A percentile compares a stretch with the other conserved stretches of the same genome.
phyloP scores from a whole-genome alignment of 2,329 filamentous ascomycete species.

The Neocatenulostroma microsporum region DNA sequence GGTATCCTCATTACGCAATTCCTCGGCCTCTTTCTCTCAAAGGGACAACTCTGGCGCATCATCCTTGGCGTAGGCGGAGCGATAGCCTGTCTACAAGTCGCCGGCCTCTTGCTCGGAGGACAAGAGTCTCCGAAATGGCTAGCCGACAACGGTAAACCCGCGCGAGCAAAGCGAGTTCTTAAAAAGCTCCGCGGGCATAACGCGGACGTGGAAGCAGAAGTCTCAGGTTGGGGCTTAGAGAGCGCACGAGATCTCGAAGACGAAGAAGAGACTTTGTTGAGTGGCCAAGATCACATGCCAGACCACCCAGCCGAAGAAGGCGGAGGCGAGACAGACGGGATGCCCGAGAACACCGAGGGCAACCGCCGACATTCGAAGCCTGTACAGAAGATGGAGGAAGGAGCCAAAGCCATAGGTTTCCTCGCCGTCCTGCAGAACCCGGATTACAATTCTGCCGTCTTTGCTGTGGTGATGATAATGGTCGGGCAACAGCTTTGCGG shows the following conservation, averaged over 20 bases:
- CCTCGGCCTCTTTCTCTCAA: conserved; percentile 79
- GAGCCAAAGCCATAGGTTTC: conserved; percentile 33
- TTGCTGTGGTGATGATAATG: conserved; percentile 90
- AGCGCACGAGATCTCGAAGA: conserved; percentile 32
- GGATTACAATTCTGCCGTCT: conserved; percentile 68
- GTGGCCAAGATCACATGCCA: conserved; percentile 19
- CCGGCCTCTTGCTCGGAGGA: conserved; percentile 62
- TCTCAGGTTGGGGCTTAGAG: conserved; percentile 42
- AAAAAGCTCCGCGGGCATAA: conserved; percentile 66
- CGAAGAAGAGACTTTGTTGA: conserved; percentile 66
- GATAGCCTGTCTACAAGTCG: conserved; percentile 58
- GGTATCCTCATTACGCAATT: conserved; percentile 80
- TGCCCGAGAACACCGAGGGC: conserved; percentile 10
- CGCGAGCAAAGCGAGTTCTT: conserved; percentile 58
- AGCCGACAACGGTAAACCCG: conserved; percentile 55
- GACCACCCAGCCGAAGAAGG: conserved; percentile 5
- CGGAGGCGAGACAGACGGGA: neutral
- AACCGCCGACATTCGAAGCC: neutral
- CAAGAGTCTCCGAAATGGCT: conserved; percentile 87
- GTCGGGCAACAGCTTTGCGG: conserved; percentile 81
- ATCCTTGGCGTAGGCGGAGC: conserved; percentile 67
- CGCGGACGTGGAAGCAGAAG: conserved; percentile 65
- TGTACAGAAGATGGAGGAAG: conserved; percentile 10
- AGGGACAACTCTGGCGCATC: conserved; percentile 70
- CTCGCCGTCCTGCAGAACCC: conserved; percentile 57